A percentile compares a stretch with the other conserved stretches of the same genome.
These are phyloP conservation scores for Akebia trifoliata DNA, from an alignment of 164 flowering plant species.

Conservation along the genomic window DNA sequence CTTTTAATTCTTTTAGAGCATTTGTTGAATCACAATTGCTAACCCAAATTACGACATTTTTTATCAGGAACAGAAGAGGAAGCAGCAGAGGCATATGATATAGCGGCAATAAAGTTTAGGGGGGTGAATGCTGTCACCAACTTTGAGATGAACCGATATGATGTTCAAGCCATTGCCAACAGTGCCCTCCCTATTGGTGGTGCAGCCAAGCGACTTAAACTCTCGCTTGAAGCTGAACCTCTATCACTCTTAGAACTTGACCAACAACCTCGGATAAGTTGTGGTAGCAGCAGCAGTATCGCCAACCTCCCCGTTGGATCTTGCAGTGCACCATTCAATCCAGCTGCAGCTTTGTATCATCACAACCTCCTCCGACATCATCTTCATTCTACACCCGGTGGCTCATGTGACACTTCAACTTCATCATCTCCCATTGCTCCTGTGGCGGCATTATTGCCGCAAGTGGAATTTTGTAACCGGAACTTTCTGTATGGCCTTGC, in stretches of 20 bases:
- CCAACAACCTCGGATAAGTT: conserved; percentile 27
- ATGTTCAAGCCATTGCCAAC: conserved; percentile 68
- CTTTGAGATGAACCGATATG: conserved; percentile 78
- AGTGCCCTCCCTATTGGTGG: conserved; percentile 81
- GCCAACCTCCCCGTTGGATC: conserved; percentile 26
- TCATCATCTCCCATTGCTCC: conserved; percentile 17
- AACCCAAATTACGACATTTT: background rate
- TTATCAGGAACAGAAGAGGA: conserved; percentile 61
- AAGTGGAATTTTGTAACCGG: conserved; percentile 36
- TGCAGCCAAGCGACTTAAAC: conserved; percentile 62
- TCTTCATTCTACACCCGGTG: background rate
- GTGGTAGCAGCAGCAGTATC: conserved; percentile 36
- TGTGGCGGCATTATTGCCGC: conserved; percentile 17
- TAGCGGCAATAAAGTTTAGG: conserved; percentile 85
- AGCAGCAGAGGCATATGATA: conserved; percentile 93
- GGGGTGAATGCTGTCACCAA: conserved; percentile 86
- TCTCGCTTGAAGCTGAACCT: conserved; percentile 48
- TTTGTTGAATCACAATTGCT: background rate
- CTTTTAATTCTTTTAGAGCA: too few relatives aligned
- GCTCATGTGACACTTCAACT: too few relatives aligned
- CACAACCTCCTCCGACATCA: conserved; percentile 28
- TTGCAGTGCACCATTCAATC: conserved; percentile 40
- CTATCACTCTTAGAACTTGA: conserved; percentile 22
- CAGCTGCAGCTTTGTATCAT: conserved; percentile 34
- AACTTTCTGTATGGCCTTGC: conserved; percentile 41